phyloP scores from a whole-genome alignment of 805 yeast genomes.

The Lipomyces lipofer region DNA sequence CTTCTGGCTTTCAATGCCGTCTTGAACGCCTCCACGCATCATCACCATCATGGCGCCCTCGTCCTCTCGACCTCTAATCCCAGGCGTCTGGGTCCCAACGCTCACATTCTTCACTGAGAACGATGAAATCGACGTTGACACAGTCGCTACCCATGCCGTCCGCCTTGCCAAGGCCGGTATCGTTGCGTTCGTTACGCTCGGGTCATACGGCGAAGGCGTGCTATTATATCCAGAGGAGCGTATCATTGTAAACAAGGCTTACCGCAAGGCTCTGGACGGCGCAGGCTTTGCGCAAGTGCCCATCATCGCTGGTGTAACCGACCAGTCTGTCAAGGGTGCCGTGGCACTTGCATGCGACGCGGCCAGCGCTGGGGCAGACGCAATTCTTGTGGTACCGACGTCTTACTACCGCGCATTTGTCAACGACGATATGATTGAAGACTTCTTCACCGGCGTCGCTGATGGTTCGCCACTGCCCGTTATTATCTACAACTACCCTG shows the following conservation, averaged over 20 bases:
- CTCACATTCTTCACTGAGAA: conserved; percentile 23
- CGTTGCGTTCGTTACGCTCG: conserved; percentile 51
- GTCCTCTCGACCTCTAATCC: conserved; percentile 9
- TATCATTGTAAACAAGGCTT: conserved; percentile 32
- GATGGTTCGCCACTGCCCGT: conserved; percentile 48
- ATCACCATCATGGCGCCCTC: too few species aligned
- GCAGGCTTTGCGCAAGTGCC: conserved; percentile 45
- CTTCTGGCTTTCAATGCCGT: too few species aligned
- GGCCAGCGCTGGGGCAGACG: conserved; percentile 39
- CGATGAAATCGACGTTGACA: conserved; percentile 44
- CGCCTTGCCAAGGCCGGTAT: conserved; percentile 49
- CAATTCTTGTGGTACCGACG: conserved; percentile 45
- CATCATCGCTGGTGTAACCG: conserved; percentile 53
- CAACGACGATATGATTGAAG: conserved; percentile 48
- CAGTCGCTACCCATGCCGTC: conserved; percentile 50
- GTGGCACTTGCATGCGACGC: conserved; percentile 38
- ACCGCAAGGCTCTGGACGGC: conserved; percentile 41
- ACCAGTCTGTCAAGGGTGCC: conserved; percentile 49
- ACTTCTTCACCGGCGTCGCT: conserved; percentile 49
- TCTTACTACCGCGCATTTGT: conserved; percentile 51
- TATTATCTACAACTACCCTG: conserved; percentile 51
- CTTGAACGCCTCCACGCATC: too few species aligned
- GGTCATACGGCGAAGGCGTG: conserved; percentile 58
- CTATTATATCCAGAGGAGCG: conserved; percentile 52
- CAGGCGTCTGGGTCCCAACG: conserved; percentile 26